Evolutionary conservation across 1,284 basidiomycete species (phyloP), one percentile per base, ranked within the genome.

Genomic region (Trametes sp.): DNA sequence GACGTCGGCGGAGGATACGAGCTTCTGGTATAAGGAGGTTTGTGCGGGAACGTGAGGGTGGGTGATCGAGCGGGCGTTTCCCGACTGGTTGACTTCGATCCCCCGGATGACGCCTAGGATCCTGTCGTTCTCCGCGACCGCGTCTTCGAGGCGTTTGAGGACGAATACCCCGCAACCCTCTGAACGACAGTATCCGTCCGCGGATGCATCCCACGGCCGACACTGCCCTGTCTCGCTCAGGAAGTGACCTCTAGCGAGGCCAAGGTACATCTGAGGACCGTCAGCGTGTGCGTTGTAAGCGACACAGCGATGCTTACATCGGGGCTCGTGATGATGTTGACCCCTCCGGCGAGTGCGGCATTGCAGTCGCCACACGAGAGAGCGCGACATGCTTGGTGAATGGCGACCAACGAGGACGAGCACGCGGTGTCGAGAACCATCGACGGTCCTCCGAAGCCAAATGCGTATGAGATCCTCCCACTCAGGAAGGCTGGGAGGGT

Each of bases 141-240:
- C 90, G 68, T 90, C 87, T 0, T 80, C 78, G 21, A 92, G 78
- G 14, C 87, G 87, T 74, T 92, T 92, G 26, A 92, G 75, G 7
- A 92, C 83, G 69, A 92, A 91, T 16, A 91, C 68, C 6, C 84
- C 88, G 67, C 87, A 88, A 5, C 90, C 90, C 71, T 92, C 90
- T n/a, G 83, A 76, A 51, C 90, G 84, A 33, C 84, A 86, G 70
- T 92, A 92, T 1, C 90, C 90, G 69, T 91, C 86, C 0, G 89
- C 90, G 1, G 84, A 82, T 1, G 83, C 84, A 66, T 92, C 89
- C 72, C 91, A 92, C 0, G 88, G 76, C 69, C 85, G 89, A 74
- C 88, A 91, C 70, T 89, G 87, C 14, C 89, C 89, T 0, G 84
- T 83, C 0, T 84, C 80, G 68, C 82, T 87, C 53, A 92, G 77